phyloP scores from a whole-genome alignment of 2,329 filamentous ascomycete species.

The Colletotrichum musae region DNA sequence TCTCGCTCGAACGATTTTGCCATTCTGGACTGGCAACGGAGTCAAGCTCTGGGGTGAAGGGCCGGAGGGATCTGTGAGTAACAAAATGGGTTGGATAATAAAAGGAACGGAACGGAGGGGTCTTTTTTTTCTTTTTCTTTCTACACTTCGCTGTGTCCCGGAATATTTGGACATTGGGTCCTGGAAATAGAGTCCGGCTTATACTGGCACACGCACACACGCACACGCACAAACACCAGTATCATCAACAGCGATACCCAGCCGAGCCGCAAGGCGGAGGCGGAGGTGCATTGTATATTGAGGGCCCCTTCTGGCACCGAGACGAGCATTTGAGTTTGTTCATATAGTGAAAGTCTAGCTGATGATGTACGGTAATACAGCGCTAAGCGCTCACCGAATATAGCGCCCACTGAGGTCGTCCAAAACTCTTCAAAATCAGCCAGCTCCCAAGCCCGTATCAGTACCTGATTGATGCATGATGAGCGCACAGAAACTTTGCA shows the following conservation, averaged over 20 bases:
- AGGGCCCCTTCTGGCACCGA: background rate
- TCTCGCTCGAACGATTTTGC: background rate
- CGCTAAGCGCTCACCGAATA: slow-evolving; percentile 27
- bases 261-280: slow-evolving; percentile 25
- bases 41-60: background rate
- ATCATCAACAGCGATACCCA: slow-evolving; percentile 41
- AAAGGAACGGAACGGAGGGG: slow-evolving; percentile 13
- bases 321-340: slow-evolving; percentile 17
- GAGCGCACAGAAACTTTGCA: no score
- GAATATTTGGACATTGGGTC: slow-evolving; percentile 28
- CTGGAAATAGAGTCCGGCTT: slow-evolving; percentile 38
- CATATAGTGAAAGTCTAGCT: slow-evolving; percentile 11
- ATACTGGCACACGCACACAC: slow-evolving; percentile 15
- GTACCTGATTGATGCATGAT: no score
- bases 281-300: slow-evolving; percentile 37
- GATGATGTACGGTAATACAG: slow-evolving; percentile 23
- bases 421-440: no score
- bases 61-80: background rate
- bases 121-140: slow-evolving; percentile 10
- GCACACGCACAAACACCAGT: slow-evolving; percentile 17
- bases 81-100: slow-evolving; percentile 36
- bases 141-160: slow-evolving; percentile 13
- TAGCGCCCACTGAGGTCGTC: background rate
- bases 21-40: background rate
- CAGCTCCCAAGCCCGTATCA: no score